These are phyloP conservation scores for Lantana camara DNA, from an alignment of 257 asterid genomes.

Conservation along the genomic window DNA sequence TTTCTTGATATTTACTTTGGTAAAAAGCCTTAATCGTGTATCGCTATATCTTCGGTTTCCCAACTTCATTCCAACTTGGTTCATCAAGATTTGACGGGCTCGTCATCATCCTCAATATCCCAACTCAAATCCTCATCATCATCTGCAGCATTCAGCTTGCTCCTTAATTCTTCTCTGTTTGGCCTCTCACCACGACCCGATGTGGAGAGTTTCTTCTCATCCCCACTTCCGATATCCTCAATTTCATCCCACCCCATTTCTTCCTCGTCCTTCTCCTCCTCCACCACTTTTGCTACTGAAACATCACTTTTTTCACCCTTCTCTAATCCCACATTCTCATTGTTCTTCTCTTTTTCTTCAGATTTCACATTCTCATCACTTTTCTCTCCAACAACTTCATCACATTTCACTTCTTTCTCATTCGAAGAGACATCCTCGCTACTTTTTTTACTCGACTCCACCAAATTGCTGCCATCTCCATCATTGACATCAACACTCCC, in stretches of 20 bases:
- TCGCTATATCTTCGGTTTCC: background rate
- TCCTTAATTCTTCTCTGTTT: slow-evolving; percentile 41
- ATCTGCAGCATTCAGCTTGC: slow-evolving; percentile 51
- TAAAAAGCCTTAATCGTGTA: background rate
- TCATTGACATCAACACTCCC: slow-evolving; percentile 24
- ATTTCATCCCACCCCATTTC: slow-evolving; percentile 82
- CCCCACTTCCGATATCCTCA: slow-evolving; percentile 59
- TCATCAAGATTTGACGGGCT: slow-evolving; percentile 39
- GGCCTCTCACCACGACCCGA: slow-evolving; percentile 33
- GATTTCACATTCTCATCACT: slow-evolving; percentile 25
- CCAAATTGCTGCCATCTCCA: slow-evolving; percentile 28
- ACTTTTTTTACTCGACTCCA: slow-evolving; percentile 27
- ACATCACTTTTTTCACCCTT: slow-evolving; percentile 33
- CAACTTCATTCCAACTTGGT: background rate
- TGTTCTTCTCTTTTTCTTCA: slow-evolving; percentile 32
- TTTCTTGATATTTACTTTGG: slow-evolving; percentile 18
- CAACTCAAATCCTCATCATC: slow-evolving; percentile 72
- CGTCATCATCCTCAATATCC: slow-evolving; percentile 81
- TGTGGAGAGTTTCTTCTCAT: slow-evolving; percentile 43
- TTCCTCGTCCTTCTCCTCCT: slow-evolving; percentile 56
- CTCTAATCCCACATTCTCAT: slow-evolving; percentile 37
- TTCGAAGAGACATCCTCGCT: slow-evolving; percentile 18
- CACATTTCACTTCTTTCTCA: slow-evolving; percentile 40
- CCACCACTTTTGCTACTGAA: slow-evolving; percentile 27
- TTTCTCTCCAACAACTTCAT: slow-evolving; percentile 30